Evolutionary conservation across 2,329 filamentous ascomycete species (phyloP).

Genomic region (Penicillium concentricum): DNA sequence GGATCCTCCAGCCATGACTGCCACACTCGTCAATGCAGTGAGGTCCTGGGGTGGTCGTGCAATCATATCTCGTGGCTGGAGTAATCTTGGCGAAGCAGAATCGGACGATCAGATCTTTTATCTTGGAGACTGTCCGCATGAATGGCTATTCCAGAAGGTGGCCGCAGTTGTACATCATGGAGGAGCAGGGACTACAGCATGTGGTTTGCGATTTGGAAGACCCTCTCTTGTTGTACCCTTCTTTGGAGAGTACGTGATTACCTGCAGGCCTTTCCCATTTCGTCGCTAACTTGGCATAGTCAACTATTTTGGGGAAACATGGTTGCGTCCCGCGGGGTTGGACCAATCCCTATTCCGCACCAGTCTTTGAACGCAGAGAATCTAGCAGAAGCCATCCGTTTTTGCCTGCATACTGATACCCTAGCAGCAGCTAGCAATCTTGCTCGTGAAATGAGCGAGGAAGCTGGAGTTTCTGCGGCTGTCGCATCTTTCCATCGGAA

Average conservation of each 20-base stretch:
- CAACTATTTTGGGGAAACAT: constrained; percentile 56
- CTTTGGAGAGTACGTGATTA: constrained; percentile 46
- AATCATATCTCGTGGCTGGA: constrained; percentile 55
- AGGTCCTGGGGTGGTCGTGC: constrained; percentile 49
- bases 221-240: constrained; percentile 57
- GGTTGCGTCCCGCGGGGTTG: constrained; percentile 50
- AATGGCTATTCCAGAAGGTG: constrained; percentile 58
- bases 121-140: constrained; percentile 54
- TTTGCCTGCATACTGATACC: constrained; percentile 41
- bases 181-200: constrained; percentile 57
- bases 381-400: constrained; percentile 47
- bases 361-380: constrained; percentile 45
- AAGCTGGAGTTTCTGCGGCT: constrained; percentile 43
- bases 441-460: constrained; percentile 39
- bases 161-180: constrained; percentile 57
- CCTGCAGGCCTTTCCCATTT: rapidly evolving
- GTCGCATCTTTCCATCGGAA: constrained; percentile 47
- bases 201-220: constrained; percentile 50
- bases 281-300: constrained; percentile 7
- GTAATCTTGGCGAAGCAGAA: constrained; percentile 41
- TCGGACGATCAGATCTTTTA: constrained; percentile 43
- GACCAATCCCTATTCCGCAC: constrained; percentile 49
- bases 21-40: constrained; percentile 48
- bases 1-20: constrained; percentile 45
- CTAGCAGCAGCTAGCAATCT: constrained; percentile 38